Evolutionary conservation across 371 early-diverging fungal species (phyloP), one percentile per base, ranked within the genome.

Genomic region (Entomophthora muscae): DNA sequence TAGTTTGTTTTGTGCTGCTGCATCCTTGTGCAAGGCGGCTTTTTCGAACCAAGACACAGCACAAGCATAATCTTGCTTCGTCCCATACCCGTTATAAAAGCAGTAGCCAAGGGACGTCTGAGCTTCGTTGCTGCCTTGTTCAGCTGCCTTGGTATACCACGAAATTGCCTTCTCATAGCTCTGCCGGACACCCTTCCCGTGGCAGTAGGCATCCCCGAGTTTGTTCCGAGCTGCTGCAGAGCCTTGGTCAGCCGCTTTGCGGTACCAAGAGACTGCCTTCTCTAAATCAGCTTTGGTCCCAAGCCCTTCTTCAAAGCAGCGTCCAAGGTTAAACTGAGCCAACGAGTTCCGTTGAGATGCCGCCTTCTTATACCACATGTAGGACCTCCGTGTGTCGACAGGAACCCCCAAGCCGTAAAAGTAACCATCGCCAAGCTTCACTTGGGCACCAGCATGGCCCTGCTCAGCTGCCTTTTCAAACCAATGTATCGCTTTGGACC

Each of bases 361-460:
- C 3, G 83, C 79, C 57, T 77, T 73, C 58, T 73, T 70, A 70
- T 91, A 95, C 89, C 89, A 93, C 54, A 77, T 71, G 17, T 90
- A 82, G 0, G 94, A 93, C 66, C 77, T 72, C 22, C 73, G 58
- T 0, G 81, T 63, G 69, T 89, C 78, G 67, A 75, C 70, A 33
- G 75, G 67, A 3, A 88, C 83, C 12, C 91, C 91, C 52, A 88
- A 77, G 21, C 91, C 94, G 67, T 93, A 88, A 59, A 89, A 90
- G 68, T 84, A 91, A 68, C 94, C 93, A 67, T 86, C 91, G 3
- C 92, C 96, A 22, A 88, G 75, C 65, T 85, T 85, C 69, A 86
- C 82, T 67, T 86, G 84, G 29, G 89, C 84, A 28, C 84, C 72
- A 1, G 88, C 74, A 64, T 87, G 84, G 13, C 85, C 88, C 69